Evolutionary conservation across 257 asterid genomes (phyloP).

Genomic region (Petunia secreta): DNA sequence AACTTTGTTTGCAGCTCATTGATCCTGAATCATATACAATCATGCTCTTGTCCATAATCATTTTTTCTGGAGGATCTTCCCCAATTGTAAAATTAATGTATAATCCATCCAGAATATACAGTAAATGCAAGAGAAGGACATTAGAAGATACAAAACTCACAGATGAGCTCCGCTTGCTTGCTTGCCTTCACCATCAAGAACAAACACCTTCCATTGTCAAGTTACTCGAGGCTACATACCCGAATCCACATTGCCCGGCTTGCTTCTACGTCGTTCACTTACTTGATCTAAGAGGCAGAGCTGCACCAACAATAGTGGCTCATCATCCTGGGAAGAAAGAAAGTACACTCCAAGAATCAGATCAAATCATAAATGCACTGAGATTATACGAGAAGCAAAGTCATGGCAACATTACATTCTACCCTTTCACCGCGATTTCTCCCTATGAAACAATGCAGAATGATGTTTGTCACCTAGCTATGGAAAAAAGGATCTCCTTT

Average conservation of each 20-base stretch:
- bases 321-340: conserved; percentile 35
- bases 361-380: conserved; percentile 44
- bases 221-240: conserved; percentile 40
- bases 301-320: conserved; percentile 39
- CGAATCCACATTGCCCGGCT: conserved; percentile 34
- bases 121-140: conserved; percentile 31
- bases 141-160: conserved; percentile 32
- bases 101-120: conserved; percentile 41
- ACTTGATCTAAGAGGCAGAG: conserved; percentile 40
- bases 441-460: conserved; percentile 49
- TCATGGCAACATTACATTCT: conserved; percentile 31
- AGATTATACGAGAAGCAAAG: conserved; percentile 35
- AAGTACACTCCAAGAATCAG: conserved; percentile 30
- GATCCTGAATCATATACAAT: conserved; percentile 36
- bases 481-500: conserved; percentile 38
- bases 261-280: conserved; percentile 45
- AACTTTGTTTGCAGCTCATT: conserved; percentile 37
- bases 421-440: conserved; percentile 42
- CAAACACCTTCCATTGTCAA: conserved; percentile 39
- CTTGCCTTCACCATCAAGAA: conserved; percentile 42
- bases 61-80: conserved; percentile 36
- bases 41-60: conserved; percentile 38
- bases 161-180: conserved; percentile 43
- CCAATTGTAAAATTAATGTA: conserved; percentile 39
- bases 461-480: conserved; percentile 47